These are phyloP conservation scores for Russula brevipes DNA, from an alignment of 768 basidiomycete species.

Conservation along the genomic window DNA sequence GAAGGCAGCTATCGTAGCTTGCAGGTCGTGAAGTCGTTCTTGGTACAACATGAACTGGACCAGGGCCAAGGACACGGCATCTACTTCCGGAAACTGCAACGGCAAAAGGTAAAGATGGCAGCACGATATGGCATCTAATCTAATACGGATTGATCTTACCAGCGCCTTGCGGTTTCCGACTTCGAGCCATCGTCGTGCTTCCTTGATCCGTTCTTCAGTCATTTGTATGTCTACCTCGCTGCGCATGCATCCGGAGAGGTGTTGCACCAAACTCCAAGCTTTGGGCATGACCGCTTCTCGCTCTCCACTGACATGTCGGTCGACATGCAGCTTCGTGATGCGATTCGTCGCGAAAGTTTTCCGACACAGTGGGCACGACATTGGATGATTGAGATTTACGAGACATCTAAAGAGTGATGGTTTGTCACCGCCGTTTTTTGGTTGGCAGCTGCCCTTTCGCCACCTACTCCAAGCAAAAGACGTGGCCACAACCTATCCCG, in stretches of 20 bases:
- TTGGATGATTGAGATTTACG: constrained; percentile 40
- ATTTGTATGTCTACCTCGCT: constrained; percentile 31
- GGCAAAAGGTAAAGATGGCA: neutral
- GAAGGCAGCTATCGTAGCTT: neutral
- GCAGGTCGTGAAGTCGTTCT: constrained; percentile 15
- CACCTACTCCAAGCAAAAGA: constrained; percentile 65
- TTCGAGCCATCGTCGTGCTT: constrained; percentile 51
- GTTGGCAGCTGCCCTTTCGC: constrained; percentile 20
- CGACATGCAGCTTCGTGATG: constrained; percentile 63
- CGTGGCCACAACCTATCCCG: constrained; percentile 72
- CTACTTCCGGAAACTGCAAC: constrained; percentile 20
- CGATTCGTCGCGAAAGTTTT: constrained; percentile 52
- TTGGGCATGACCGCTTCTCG: constrained; percentile 8
- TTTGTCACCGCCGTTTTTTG: neutral
- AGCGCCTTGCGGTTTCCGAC: constrained; percentile 10
- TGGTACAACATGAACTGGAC: constrained; percentile 21
- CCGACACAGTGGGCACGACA: constrained; percentile 62
- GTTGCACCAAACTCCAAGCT: constrained; percentile 15
- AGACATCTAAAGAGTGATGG: constrained; percentile 44
- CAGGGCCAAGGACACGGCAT: constrained; percentile 15
- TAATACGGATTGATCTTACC: constrained; percentile 5
- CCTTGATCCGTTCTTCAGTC: constrained; percentile 38
- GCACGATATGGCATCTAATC: neutral
- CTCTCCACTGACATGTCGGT: constrained; percentile 27
- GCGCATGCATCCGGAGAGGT: constrained; percentile 10